Evolutionary conservation across 768 basidiomycete species (phyloP), one percentile per base, ranked within the genome.

Genomic region (Tricholoma bakamatsutake): DNA sequence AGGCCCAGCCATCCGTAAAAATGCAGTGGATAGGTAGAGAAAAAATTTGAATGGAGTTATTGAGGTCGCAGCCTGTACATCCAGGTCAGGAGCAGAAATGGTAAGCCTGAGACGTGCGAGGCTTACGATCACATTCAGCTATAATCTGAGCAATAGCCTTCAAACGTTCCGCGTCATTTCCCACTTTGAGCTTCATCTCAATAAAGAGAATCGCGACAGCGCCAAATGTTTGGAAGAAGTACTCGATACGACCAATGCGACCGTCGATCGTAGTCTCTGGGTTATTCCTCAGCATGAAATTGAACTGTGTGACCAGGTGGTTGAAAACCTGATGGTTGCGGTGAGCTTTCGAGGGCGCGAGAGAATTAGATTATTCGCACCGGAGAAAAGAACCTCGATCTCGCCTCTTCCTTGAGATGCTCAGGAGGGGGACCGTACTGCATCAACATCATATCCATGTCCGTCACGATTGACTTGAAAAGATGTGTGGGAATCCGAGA

Each of bases 401-500:
- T 63, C 40, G 62, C 62, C 51, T 63, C 60, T 52, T 61, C 63
- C 18, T 57, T 66, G 50, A 51, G 15, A 54, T 64, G 65, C 27
- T 59, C 54, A 57, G 40, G 50, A 57, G 48, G 58, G 35, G 61
- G 34, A 18, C 63, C 62, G 43, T 66, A 64, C 46, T 66, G 65
- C 54, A 62, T 61, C 43, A 63, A 58, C 51, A 62, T 57, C 45
- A 61, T 31, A 57, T 62, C 61, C 45, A 66, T 57, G 60, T 66
- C 62, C 18, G 39, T 37, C 18, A 66, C 59, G 47, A 66, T 66
- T 0, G 54, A 49, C 57, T 34, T 59, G 56, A 64, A 66, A 54
- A 66, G 12, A 43, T 48, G 13, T 31, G 61, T 66, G 52, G 65
- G 63, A 59, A 66, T 62, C 34, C 65, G 60, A 60, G 65, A 61